Conservation (phyloP, 495 filamentous ascomycete species). For the Lasiosphaeria hispida region DNA sequence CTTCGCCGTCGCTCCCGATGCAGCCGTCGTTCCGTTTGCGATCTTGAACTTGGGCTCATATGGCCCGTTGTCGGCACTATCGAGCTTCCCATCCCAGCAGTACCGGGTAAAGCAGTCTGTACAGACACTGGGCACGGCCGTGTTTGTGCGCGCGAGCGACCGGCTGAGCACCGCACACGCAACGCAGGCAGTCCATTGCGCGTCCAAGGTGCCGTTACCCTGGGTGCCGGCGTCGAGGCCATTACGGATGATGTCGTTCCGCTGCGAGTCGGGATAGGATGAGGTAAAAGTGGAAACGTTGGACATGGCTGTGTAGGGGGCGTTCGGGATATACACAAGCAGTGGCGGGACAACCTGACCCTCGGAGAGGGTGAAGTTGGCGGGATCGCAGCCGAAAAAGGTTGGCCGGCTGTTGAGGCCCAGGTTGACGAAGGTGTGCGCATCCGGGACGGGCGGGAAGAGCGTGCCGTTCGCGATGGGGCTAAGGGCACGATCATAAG, state of each 20-base stretch:
- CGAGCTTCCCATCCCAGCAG: slow-evolving; percentile 81
- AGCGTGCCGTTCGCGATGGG: slow-evolving; percentile 72
- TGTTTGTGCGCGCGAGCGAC: slow-evolving; percentile 65
- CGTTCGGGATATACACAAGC: slow-evolving; percentile 88
- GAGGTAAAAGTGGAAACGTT: slow-evolving; percentile 75
- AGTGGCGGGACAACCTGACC: slow-evolving; percentile 54
- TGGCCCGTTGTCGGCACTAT: slow-evolving; percentile 34
- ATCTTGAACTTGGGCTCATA: slow-evolving; percentile 38
- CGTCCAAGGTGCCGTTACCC: slow-evolving; percentile 73
- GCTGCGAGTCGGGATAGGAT: slow-evolving; percentile 57
- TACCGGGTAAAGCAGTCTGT: slow-evolving; percentile 71
- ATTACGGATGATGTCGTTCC: slow-evolving; percentile 78
- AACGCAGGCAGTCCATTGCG: slow-evolving; percentile 73
- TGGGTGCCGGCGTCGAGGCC: slow-evolving; percentile 79
- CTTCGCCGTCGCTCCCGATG: neutral
- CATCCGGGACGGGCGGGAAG: slow-evolving; percentile 80
- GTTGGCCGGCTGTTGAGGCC: slow-evolving; percentile 82
- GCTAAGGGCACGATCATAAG: slow-evolving; percentile 70
- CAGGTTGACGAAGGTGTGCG: slow-evolving; percentile 82
- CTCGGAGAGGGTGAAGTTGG: slow-evolving; percentile 56
- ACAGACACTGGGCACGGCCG: slow-evolving; percentile 64
- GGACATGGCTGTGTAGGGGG: slow-evolving; percentile 67
- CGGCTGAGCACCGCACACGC: slow-evolving; percentile 85
- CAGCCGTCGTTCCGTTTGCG: slow-evolving; percentile 16
- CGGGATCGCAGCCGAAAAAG: slow-evolving; percentile 86